Base-by-base conservation (phyloP, 352 stramenopile genomes). In the Phytophthora agathidicida region DNA sequence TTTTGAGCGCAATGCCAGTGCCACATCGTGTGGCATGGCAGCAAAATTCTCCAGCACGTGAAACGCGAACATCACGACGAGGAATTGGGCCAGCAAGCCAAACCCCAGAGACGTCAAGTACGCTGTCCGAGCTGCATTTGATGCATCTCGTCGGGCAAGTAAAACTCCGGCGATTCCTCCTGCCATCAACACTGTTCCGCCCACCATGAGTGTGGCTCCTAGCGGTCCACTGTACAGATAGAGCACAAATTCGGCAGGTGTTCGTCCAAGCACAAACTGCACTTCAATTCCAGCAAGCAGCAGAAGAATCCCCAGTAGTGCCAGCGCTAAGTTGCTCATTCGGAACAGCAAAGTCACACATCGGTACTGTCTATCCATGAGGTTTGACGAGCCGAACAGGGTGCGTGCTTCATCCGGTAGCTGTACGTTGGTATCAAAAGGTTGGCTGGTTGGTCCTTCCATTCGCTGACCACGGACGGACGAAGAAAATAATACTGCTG, bases 221-320 rank as follows among this genome's bases (percentile, higher is more conserved):
- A 84, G 49, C 1, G 52, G 31, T 8, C 75, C 67, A 10, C 75
- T 65, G 13, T 82, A 88, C 14, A 88, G 48, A 14, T 77, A 81
- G 0, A 88, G 38, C 20, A 83, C 68, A 27, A 84, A 20, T 36
- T 85, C 77, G 0, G 65, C 52, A n/a, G 78, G 79, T 17, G 64
- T 86, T 26, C 81, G 76, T 24, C 78, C 78, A 20, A 88, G 63
- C 4, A 88, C 73, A 31, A 76, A 66, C 23, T 71, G 49, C 14
- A 88, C 77, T 26, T 88, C 75, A 5, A 85, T 46, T 10, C 78
- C 78, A 4, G 79, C 63, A 46, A 85, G 70, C 19, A 72, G 37
- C 17, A 88, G 43, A 5, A 91, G 48, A 10, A 81, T 48, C 1
- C 78, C 78, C 4, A 88, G 19, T 0, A 81, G 2, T 1, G 56